Evolutionary conservation across 148 eudicot genomes (phyloP).

Genomic region (Fagopyrum homotropicum): DNA sequence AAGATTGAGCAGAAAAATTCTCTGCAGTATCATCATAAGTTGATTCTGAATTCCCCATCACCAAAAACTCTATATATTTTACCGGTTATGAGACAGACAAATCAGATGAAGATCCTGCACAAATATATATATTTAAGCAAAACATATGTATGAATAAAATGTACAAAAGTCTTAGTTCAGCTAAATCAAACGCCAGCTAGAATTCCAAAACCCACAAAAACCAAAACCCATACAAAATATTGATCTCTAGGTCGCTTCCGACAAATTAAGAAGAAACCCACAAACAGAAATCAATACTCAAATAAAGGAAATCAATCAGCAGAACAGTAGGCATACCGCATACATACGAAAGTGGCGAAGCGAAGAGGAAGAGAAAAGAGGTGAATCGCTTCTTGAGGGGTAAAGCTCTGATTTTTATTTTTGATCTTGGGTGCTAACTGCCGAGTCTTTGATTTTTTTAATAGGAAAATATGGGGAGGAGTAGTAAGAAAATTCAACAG

Average conservation of each 20-base stretch:
- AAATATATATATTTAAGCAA: background rate
- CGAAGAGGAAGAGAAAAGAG: background rate
- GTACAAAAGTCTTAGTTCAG: background rate
- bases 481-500: background rate
- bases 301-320: background rate
- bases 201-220: background rate
- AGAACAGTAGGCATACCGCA: background rate
- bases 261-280: background rate
- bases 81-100: background rate
- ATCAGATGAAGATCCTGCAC: background rate
- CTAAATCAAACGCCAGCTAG: background rate
- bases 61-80: background rate
- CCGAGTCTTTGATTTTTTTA: background rate
- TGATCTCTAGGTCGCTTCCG: background rate
- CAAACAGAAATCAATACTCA: background rate
- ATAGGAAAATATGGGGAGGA: background rate
- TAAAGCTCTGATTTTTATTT: background rate
- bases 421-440: background rate
- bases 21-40: background rate
- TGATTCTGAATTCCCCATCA: slow-evolving; percentile 3
- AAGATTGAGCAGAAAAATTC: background rate
- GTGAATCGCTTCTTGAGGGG: background rate
- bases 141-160: background rate
- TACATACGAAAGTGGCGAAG: background rate
- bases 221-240: background rate